A percentile compares a stretch with the other conserved stretches of the same genome.
These are phyloP conservation scores for Aegilops sharonensis DNA, from an alignment of 176 grass and related monocot genomes.

Conservation along the genomic window DNA sequence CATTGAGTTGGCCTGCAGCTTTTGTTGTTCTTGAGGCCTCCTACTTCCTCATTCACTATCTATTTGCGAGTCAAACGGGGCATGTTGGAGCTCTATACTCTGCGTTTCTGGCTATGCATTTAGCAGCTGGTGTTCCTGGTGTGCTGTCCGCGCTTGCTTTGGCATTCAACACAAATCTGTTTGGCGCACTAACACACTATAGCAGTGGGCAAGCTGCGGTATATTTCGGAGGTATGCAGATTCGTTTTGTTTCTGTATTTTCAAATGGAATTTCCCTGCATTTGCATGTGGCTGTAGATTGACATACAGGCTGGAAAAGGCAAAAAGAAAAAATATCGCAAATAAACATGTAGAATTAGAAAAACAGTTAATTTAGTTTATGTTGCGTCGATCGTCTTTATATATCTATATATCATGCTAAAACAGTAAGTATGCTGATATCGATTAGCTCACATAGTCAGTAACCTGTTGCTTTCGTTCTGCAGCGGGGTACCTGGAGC, in stretches of 20 bases:
- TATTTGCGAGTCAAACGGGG: constrained; percentile 87
- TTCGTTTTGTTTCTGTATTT: constrained; percentile 1
- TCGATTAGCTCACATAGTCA: background rate
- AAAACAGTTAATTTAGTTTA: background rate
- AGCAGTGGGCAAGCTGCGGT: constrained; percentile 88
- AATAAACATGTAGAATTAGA: background rate
- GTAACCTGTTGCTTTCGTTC: constrained; percentile 34
- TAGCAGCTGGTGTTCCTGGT: constrained; percentile 71
- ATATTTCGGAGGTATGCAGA: constrained; percentile 75
- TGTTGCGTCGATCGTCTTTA: background rate
- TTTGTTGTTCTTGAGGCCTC: constrained; percentile 70
- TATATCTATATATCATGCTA: background rate
- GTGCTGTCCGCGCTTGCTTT: constrained; percentile 65
- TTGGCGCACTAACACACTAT: constrained; percentile 78
- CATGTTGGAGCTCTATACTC: constrained; percentile 87
- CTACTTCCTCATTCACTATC: constrained; percentile 83
- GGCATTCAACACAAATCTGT: constrained; percentile 83
- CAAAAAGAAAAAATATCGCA: background rate
- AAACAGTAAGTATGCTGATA: background rate
- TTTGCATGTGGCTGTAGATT: background rate
- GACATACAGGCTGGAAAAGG: background rate
- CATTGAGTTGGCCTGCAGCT: constrained; percentile 67
- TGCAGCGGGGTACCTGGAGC: constrained; percentile 72
- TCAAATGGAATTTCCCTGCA: background rate
- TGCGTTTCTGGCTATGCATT: constrained; percentile 82